Evolutionary conservation across 495 filamentous ascomycete species (phyloP), one percentile per base, ranked within the genome.

Genomic region (Astrothelium subdiscretum): DNA sequence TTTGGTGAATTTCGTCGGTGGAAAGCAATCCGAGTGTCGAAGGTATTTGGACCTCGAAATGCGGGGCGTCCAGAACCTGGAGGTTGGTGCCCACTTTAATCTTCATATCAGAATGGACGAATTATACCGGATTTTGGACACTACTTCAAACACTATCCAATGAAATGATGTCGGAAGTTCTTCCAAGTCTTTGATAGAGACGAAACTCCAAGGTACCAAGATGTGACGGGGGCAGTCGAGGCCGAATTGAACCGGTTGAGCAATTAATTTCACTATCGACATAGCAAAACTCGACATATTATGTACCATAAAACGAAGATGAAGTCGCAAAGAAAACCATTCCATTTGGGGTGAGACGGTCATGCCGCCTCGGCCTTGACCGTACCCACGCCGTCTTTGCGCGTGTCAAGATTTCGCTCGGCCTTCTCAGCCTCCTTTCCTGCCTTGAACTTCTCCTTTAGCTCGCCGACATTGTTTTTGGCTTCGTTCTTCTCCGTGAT

Each of bases 401-500:
- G 40, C 40, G 58, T 59, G n/a, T 63, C 68, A 11, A 15, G 57
- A 68, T 60, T 69, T 63, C 63, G 60, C 51, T 67, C 58, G 26
- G 31, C 51, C 35, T 43, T 32, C 26, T 62, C 62, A 42, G 62
- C 60, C 60, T 62, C 62, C 44, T 26, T 60, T 1, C 48, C 40
- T 35, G 26, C 60, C 5, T 31, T 63, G 54, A 6, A 57, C 48
- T 64, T 61, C 60, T 60, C 59, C 64, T 52, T 61, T 48, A 69
- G 40, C n/a, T 65, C 58, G 3, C 40, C 62, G 27, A 70, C 57
- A 1, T 62, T 60, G 12, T 65, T 78, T 62, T 77, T 79, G 58
- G 78, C 78, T 63, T 80, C 87, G 61, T 89, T 91, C 81, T 96
- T 97, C 77, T 96, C 94, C 60, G 88, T 89, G 57, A 98, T 84